These are phyloP conservation scores for Triangularia verruculosa DNA, from an alignment of 2,329 filamentous ascomycete species.

Conservation along the genomic window DNA sequence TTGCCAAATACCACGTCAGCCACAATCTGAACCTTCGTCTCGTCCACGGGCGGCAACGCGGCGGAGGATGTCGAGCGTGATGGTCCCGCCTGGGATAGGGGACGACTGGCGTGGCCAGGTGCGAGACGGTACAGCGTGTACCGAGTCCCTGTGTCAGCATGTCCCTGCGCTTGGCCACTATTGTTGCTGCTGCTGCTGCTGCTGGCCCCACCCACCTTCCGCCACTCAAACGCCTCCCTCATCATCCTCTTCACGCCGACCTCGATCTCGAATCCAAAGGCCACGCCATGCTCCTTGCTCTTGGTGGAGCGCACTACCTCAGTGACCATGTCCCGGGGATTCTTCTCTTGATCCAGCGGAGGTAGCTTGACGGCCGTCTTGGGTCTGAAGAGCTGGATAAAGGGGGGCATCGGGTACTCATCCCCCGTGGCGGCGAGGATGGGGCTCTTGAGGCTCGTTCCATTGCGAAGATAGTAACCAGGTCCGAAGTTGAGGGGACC, in stretches of 20 bases:
- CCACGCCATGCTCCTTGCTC: conserved; percentile 7
- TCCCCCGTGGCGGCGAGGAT: conserved; percentile 19
- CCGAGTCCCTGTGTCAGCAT: neutral
- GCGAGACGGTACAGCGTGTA: conserved; percentile 7
- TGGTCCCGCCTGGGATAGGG: neutral
- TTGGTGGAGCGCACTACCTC: conserved; percentile 10
- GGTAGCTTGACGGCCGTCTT: conserved; percentile 11
- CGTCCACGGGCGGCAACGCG: neutral
- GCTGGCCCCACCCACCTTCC: conserved; percentile 3
- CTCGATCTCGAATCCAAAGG: conserved; percentile 15
- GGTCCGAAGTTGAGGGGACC: conserved; percentile 17
- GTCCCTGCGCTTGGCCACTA: neutral
- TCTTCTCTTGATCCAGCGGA: conserved; percentile 4
- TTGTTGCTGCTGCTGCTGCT: neutral
- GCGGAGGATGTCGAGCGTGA: neutral
- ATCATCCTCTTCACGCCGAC: conserved; percentile 11
- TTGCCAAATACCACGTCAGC: conserved; percentile 8
- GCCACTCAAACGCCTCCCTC: conserved; percentile 16
- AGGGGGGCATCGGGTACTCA: conserved; percentile 1
- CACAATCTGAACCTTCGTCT: neutral
- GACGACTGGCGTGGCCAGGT: neutral
- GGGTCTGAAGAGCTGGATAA: conserved; percentile 5
- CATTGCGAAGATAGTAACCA: conserved; percentile 20
- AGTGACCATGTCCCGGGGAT: conserved; percentile 10
- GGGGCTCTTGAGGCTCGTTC: conserved; percentile 7